Evolutionary conservation across 108 stramenopile genomes (phyloP).

Genomic region (Skeletonema grethae): DNA sequence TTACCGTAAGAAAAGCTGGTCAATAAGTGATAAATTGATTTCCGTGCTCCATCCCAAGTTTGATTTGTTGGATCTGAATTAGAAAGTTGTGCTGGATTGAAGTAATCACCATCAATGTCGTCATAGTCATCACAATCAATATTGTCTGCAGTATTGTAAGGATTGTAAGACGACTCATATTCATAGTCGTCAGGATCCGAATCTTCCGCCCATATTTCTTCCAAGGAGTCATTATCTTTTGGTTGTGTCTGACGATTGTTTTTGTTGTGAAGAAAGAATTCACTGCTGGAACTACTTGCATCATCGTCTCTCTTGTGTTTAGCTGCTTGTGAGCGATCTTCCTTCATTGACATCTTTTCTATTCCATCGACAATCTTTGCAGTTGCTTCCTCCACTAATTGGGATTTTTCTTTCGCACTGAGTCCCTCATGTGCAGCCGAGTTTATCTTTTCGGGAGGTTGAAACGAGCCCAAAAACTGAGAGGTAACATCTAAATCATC

Average conservation of each 20-base stretch:
- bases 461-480: conserved; percentile 45
- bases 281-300: conserved; percentile 34
- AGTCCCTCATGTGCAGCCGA: conserved; percentile 1
- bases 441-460: conserved; percentile 17
- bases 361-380: conserved; percentile 25
- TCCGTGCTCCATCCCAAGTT: conserved; percentile 38
- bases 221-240: conserved; percentile 42
- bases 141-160: not conserved
- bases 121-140: not conserved
- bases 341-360: conserved; percentile 31
- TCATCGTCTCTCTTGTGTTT: conserved; percentile 2
- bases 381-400: conserved; percentile 34
- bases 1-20: conserved; percentile 34
- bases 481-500: conserved; percentile 26
- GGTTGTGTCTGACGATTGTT: not conserved
- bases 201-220: conserved; percentile 55
- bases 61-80: conserved; percentile 23
- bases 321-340: not conserved
- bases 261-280: conserved; percentile 19
- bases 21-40: conserved; percentile 34
- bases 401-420: conserved; percentile 15
- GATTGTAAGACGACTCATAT: conserved; percentile 25
- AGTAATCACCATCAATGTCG: conserved; percentile 11
- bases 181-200: conserved; percentile 58
- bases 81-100: conserved; percentile 36